Conservation (phyloP, 257 asterid species). For the Linderniella brevidens region DNA sequence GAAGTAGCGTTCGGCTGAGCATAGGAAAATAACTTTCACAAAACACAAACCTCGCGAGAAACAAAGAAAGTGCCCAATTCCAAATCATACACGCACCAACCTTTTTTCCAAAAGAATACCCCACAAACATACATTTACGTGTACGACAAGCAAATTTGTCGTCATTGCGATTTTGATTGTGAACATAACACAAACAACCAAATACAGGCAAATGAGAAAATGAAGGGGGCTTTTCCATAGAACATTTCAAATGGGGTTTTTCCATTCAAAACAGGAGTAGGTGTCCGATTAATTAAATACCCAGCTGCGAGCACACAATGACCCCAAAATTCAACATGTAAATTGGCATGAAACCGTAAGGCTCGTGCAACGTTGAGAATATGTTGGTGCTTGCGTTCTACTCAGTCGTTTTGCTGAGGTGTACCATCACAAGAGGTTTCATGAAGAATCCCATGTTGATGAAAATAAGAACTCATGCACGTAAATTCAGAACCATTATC, state of each 20-base stretch:
- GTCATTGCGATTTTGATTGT: neutral
- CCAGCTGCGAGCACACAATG: neutral
- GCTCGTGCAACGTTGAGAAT: neutral
- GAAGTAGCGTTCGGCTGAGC: too few species aligned
- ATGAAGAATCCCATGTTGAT: neutral
- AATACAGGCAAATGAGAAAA: too few species aligned
- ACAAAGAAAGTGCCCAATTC: neutral
- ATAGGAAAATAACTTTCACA: too few species aligned
- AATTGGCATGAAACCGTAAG: neutral
- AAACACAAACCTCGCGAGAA: conserved; percentile 1
- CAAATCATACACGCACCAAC: conserved; percentile 3
- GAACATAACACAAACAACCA: neutral
- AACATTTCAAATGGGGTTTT: too few species aligned
- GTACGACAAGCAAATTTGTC: conserved; percentile 5
- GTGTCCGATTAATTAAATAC: neutral
- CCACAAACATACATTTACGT: conserved; percentile 8
- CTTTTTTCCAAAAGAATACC: conserved; percentile 8
- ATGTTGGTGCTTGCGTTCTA: neutral
- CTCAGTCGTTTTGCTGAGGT: neutral
- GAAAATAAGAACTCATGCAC: neutral
- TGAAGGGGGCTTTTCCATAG: neutral
- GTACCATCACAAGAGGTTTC: neutral
- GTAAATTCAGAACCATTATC: conserved; percentile 1
- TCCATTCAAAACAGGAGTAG: neutral
- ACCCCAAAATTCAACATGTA: neutral